Evolutionary conservation across 805 yeast genomes (phyloP), one percentile per base, ranked within the genome.

Genomic region (Kodamaea kaohsiungensis): DNA sequence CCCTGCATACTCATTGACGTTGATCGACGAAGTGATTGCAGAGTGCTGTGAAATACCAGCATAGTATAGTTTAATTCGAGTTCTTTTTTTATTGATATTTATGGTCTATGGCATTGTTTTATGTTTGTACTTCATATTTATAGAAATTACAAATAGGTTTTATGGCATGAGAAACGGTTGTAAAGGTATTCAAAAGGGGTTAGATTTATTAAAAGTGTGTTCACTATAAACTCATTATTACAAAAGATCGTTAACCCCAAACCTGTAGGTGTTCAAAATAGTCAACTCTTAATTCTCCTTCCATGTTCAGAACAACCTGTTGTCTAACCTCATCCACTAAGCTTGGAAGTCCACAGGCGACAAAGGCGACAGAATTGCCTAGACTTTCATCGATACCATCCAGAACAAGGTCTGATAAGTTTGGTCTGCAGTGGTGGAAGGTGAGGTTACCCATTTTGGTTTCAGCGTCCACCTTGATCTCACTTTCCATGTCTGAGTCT

Each of bases 311-410:
- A 0, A 79, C 73, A 4, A 85, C 79, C 6, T 78, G 65, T 38
- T 71, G 64, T 62, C 93, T 76, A 15, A 85, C 59, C 2, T 71
- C 76, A 61, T 86, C 91, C 59, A 78, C 84, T 78, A 85, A 78
- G 2, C 66, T 51, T 25, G 83, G 78, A 49, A 86, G 88, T 7
- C 91, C 91, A 71, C 91, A 87, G 12, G 82, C 73, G 38, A 86
- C 71, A 43, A 87, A 75, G 0, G 81, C 81, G n/a, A 78, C 64
- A 2, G 85, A 71, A 40, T 43, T 50, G 0, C 84, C 80, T 1
- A 57, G 43, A 0, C 79, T 67, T 18, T 69, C 68, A 7, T 67
- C 61, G 5, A 79, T 64, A 46, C 74, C 78, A 1, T 68, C 54
- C 2, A 58, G 53, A 0, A 85, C 72, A 2, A 83, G 54, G 2